Evolutionary conservation across 805 yeast genomes (phyloP), one percentile per base, ranked within the genome.

Genomic region (Yamadazyma paraphyllophila): DNA sequence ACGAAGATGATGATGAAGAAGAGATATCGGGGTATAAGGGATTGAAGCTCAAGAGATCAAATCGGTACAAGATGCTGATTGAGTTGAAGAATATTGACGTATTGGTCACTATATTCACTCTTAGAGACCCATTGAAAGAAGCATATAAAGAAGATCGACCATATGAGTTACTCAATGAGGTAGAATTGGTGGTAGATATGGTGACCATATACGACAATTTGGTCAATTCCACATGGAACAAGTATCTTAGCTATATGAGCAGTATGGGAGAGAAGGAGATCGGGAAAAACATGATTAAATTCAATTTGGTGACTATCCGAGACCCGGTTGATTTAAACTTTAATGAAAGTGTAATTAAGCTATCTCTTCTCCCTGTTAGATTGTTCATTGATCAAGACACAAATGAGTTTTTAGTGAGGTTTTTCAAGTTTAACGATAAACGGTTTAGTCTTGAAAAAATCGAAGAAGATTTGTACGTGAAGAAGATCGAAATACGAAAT

Each of bases 341-440:
- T 1, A 72, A 86, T 1, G 98, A 91, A 57, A 59, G 83, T 15
- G 66, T 78, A 1, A 49, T 88, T 38, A 66, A 72, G 20, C 69
- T 82, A 1, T 59, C 72, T 4, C 65, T 88, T 0, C 67, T 86
- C 14, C 99, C 99, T 0, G 58, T 94, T 36, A 71, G 96, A 42
- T 63, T 94, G 12, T 89, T 88, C 60, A 81, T 94, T 36, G 98
- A 94, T 62, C 99, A 94, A 61, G 98, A 92, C 57, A 88, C 97
- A 0, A 69, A 90, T 14, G 97, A 90, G 45, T 91, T 92, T 53
- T 54, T 90, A 27, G 78, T 81, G 0, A 70, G 97, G 31, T 94
- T 89, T 65, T 80, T 85, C 29, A 90, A 83, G 48, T 94, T 94
- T 60, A 83, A 80, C 57, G 96, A 88, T 56, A 54, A 68, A 1